A percentile compares a stretch with the other conserved stretches of the same genome.
phyloP scores from a whole-genome alignment of 805 yeast genomes.

The Kodamaea lidongshanica region DNA sequence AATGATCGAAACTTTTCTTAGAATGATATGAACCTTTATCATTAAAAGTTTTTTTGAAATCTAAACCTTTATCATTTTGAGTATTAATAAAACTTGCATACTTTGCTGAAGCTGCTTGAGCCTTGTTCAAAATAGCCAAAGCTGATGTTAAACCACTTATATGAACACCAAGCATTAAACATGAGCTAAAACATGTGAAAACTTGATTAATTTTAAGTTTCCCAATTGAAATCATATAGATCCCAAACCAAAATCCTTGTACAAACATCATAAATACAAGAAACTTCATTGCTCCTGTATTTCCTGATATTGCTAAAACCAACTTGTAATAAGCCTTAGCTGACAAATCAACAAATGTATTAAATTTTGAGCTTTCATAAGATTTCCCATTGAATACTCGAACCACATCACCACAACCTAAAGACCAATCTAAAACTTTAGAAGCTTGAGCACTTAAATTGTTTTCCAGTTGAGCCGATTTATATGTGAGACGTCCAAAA shows the following conservation, averaged over 20 bases:
- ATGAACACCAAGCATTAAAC: conserved; percentile 63
- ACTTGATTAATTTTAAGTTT: conserved; percentile 55
- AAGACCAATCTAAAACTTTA: conserved; percentile 62
- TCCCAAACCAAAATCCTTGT: conserved; percentile 91
- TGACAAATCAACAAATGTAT: conserved; percentile 27
- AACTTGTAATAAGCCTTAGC: conserved; percentile 36
- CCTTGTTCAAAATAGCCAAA: conserved; percentile 60
- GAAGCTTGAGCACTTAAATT: conserved; percentile 48
- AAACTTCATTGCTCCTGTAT: conserved; percentile 50
- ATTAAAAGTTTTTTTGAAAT: conserved; percentile 5
- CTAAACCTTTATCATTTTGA: too few species aligned
- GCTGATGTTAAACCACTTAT: conserved; percentile 52
- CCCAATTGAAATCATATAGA: conserved; percentile 50
- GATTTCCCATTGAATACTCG: conserved; percentile 53
- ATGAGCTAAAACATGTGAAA: conserved; percentile 76
- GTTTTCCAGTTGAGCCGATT: conserved; percentile 53
- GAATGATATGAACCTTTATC: conserved; percentile 6
- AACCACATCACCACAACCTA: conserved; percentile 54
- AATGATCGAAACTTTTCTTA: conserved; percentile 14
- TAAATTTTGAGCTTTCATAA: conserved; percentile 44
- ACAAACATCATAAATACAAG: conserved; percentile 71
- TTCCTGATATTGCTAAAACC: conserved; percentile 46
- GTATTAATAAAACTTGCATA: conserved; percentile 41
- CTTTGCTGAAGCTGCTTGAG: conserved; percentile 57
- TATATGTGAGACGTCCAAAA: conserved; percentile 48